These are phyloP conservation scores for Mycena alexandri DNA, from an alignment of 768 basidiomycete genomes.

Conservation along the genomic window DNA sequence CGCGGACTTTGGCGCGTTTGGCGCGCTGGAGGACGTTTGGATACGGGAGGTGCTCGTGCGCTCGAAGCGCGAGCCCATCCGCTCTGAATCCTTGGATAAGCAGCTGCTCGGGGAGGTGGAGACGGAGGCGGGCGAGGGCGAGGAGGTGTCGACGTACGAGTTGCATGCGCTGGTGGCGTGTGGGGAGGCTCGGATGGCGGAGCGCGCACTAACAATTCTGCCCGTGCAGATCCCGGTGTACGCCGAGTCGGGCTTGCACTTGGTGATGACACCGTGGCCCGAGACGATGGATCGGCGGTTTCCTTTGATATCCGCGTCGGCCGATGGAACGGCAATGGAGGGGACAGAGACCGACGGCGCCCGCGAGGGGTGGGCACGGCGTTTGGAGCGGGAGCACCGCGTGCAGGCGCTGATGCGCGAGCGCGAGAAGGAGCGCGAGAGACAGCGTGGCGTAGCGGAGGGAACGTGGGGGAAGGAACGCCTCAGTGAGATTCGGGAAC, in stretches of 20 bases:
- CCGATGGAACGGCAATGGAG: neutral
- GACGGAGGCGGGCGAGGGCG: neutral
- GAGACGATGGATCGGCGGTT: neutral
- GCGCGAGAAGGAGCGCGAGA: constrained; percentile 22
- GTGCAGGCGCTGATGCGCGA: constrained; percentile 12
- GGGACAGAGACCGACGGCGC: neutral
- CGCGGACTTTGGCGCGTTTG: constrained; percentile 26
- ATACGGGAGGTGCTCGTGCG: constrained; percentile 13
- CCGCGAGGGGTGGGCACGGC: constrained; percentile 23
- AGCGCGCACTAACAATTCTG: constrained; percentile 7
- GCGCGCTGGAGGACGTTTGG: constrained; percentile 33
- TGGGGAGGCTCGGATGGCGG: constrained; percentile 4
- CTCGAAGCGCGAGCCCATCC: neutral
- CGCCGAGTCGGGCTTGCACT: neutral
- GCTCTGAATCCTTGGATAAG: too few relatives aligned
- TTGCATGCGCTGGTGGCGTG: constrained; percentile 32
- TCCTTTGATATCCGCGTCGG: neutral
- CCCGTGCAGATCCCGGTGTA: constrained; percentile 20
- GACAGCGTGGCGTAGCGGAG: constrained; percentile 22
- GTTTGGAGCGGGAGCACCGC: constrained; percentile 1
- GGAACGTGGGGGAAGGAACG: constrained; percentile 30
- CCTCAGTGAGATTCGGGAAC: constrained; percentile 21
- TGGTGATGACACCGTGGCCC: constrained; percentile 15
- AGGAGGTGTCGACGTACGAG: constrained; percentile 5
- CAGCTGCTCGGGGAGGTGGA: too few relatives aligned